A percentile compares a stretch with the other conserved stretches of the same genome.
These are phyloP conservation scores for Barnettozyma californica DNA, from an alignment of 805 yeast genomes.

Conservation along the genomic window DNA sequence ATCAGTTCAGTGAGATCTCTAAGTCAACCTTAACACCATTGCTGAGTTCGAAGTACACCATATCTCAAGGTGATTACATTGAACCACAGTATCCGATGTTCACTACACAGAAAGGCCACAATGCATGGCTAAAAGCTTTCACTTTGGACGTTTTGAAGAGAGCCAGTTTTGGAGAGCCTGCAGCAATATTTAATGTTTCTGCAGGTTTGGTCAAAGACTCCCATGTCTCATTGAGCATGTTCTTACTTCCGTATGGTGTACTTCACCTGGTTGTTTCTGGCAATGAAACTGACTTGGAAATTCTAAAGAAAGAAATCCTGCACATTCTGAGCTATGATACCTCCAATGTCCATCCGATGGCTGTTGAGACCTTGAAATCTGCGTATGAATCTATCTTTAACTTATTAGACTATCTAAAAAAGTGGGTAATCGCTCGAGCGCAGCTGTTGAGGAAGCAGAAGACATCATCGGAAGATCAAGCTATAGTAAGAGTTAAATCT, in stretches of 20 bases:
- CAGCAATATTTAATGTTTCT: constrained; percentile 54
- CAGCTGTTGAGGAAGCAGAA: constrained; percentile 16
- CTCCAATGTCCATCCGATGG: constrained; percentile 42
- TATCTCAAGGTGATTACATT: constrained; percentile 41
- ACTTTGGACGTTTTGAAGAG: constrained; percentile 60
- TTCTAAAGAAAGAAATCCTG: constrained; percentile 54
- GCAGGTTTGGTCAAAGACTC: constrained; percentile 62
- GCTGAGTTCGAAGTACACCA: constrained; percentile 61
- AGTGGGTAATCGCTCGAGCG: constrained; percentile 46
- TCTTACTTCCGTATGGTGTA: constrained; percentile 71
- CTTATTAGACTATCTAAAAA: constrained; percentile 76
- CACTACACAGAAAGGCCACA: constrained; percentile 47
- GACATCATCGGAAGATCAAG: constrained; percentile 24
- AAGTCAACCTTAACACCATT: constrained; percentile 73
- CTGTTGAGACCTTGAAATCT: constrained; percentile 53
- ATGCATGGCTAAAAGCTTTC: constrained; percentile 67
- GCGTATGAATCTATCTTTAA: constrained; percentile 73
- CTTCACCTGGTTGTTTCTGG: constrained; percentile 53
- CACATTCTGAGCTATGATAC: constrained; percentile 48
- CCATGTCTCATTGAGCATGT: constrained; percentile 63
- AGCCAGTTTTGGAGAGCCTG: constrained; percentile 19
- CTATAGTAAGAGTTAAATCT: constrained; percentile 34
- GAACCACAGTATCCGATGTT: constrained; percentile 61
- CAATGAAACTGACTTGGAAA: constrained; percentile 32
- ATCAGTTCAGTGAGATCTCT: constrained; percentile 55